These are phyloP conservation scores for Osmanthus fragrans DNA, from an alignment of 257 asterid genomes.

Conservation along the genomic window DNA sequence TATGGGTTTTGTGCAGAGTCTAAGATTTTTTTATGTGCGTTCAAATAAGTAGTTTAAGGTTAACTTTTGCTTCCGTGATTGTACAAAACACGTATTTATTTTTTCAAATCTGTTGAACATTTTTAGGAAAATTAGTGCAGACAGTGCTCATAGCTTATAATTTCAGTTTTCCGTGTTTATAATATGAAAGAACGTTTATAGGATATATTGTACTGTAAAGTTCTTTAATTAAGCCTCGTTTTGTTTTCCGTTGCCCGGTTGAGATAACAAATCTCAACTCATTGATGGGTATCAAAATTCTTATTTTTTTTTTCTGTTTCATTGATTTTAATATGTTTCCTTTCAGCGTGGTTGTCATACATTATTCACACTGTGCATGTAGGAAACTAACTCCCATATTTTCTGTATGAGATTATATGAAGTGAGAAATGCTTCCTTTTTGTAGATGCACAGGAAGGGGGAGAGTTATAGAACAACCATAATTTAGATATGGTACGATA, in stretches of 20 bases:
- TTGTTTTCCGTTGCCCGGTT: not conserved
- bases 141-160: not conserved
- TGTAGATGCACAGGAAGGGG: slow-evolving; percentile 20
- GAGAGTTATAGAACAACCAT: slow-evolving; percentile 18
- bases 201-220: too few relatives aligned
- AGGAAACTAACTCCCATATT: not conserved
- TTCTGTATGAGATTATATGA: not conserved
- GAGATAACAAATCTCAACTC: not conserved
- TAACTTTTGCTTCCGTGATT: not conserved
- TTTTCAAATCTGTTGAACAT: not conserved
- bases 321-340: not conserved
- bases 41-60: not conserved
- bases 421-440: slow-evolving; percentile 8
- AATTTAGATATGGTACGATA: slow-evolving; percentile 34
- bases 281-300: too few relatives aligned
- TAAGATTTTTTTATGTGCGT: not conserved
- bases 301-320: not conserved
- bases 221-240: not conserved
- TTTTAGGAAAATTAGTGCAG: not conserved
- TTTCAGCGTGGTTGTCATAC: not conserved
- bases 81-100: not conserved
- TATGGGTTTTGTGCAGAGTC: too few relatives aligned
- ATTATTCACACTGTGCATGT: not conserved
- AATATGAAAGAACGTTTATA: not conserved
- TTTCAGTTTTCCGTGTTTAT: not conserved